Conservation (phyloP, 306 rosid genomes). For the Medicago arabica region DNA sequence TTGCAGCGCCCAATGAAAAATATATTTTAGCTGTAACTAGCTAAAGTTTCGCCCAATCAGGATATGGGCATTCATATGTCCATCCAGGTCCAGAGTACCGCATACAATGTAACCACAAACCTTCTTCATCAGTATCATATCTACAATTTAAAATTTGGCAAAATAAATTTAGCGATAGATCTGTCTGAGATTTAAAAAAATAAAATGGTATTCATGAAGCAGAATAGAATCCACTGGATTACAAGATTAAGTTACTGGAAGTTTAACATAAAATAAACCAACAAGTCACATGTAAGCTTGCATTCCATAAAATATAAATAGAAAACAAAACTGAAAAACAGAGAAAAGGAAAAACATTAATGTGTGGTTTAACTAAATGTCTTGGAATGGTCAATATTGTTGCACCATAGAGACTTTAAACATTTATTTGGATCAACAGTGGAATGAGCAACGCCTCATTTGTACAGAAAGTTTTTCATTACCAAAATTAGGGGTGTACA, state of each 20-base stretch:
- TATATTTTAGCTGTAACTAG: conserved; percentile 28
- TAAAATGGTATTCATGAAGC: background rate
- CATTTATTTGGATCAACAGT: conserved; percentile 16
- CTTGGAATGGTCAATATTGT: background rate
- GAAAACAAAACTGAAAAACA: conserved; percentile 1
- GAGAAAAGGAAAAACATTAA: background rate
- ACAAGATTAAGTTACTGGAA: conserved; percentile 4
- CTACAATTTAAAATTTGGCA: conserved; percentile 52
- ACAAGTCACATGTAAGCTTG: background rate
- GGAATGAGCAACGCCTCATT: background rate
- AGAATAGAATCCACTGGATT: conserved; percentile 20
- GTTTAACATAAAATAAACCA: conserved; percentile 27
- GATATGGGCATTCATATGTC: conserved; percentile 82
- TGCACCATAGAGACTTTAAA: conserved; percentile 21
- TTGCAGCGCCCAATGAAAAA: conserved; percentile 17
- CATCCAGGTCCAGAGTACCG: conserved; percentile 84
- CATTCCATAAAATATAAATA: background rate
- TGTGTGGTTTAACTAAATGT: conserved; percentile 2
- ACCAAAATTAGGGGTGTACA: background rate
- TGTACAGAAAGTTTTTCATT: conserved; percentile 20
- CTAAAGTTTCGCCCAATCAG: conserved; percentile 75
- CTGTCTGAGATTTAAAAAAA: conserved; percentile 16
- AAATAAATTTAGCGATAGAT: background rate
- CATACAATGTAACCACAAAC: conserved; percentile 79
- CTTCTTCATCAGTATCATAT: conserved; percentile 71